Evolutionary conservation across 352 stramenopile species (phyloP), one percentile per base, ranked within the genome.

Genomic region (Blastocystis sp.): DNA sequence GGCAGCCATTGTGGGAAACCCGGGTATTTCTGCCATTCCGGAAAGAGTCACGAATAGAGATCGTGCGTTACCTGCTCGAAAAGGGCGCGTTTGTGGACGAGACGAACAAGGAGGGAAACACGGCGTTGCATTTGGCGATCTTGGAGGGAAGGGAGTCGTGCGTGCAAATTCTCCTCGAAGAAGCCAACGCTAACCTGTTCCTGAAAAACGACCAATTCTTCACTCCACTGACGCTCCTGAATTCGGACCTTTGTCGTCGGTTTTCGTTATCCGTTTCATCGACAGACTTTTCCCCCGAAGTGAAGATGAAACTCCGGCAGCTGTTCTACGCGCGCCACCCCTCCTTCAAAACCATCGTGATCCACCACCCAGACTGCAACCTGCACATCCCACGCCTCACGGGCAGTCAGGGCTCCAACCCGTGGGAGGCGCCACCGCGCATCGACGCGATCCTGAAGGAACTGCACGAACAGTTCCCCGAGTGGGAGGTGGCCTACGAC

Each of bases 311-410:
- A 19, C 88, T 90, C 13, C 76, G 80, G 9, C n/a, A 91, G 35
- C 66, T 90, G 35, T 91, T 79, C 39, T 90, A 91, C 45, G 31
- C 55, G 6, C 41, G 2, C 1, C 31, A 94, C n/a, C 90, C 92
- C 3, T 90, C 92, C 33, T 93, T 94, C 62, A 90, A 94, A 82
- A 96, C 94, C 3, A 91, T 97, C 41, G 91, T 98, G 29, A 90
- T 97, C 29, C 93, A 97, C 90, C 95, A 97, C 91, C 93, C 93
- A 16, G 94, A 97, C 92, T 97, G 94, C 92, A 90, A 95, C 33
- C 93, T 96, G 37, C 95, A 97, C 80, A 90, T 94, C 55, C 74
- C 80, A 13, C 41, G 62, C 62, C 78, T 63, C 33, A 91, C 74
- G 51, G 89, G 67, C 59, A 90, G 41, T 80, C 92, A 91, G 39